A percentile compares a stretch with the other conserved stretches of the same genome.
Evolutionary conservation across 805 yeast genomes (phyloP).

Genomic region (Saturnispora serradocipensis): DNA sequence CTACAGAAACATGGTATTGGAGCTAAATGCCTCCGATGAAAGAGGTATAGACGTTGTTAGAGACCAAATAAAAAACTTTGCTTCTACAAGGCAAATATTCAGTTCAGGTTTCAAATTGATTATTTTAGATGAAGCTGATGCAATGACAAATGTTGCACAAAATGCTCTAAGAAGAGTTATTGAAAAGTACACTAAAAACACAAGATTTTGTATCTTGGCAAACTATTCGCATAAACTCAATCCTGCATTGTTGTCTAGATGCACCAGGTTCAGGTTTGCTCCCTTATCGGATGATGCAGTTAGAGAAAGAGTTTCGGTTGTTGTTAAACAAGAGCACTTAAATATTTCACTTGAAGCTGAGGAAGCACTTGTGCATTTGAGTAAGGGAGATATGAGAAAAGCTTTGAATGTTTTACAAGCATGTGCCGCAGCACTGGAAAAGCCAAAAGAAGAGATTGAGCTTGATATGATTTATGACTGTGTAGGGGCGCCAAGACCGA

Average conservation of each 20-base stretch:
- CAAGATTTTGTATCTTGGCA: slow-evolving; percentile 93
- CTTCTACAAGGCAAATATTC: slow-evolving; percentile 91
- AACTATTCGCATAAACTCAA: slow-evolving; percentile 92
- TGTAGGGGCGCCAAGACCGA: slow-evolving; percentile 92
- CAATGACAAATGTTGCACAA: slow-evolving; percentile 85
- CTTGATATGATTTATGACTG: slow-evolving; percentile 82
- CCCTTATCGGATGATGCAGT: slow-evolving; percentile 69
- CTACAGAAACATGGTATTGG: slow-evolving; percentile 83
- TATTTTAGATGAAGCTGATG: slow-evolving; percentile 92
- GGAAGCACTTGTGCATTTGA: slow-evolving; percentile 54
- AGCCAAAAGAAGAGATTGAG: slow-evolving; percentile 42
- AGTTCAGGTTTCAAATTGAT: slow-evolving; percentile 77
- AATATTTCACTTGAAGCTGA: slow-evolving; percentile 50
- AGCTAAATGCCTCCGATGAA: slow-evolving; percentile 93
- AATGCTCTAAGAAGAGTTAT: slow-evolving; percentile 76
- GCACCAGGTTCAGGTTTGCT: slow-evolving; percentile 88
- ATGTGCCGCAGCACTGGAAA: slow-evolving; percentile 67
- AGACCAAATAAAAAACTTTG: slow-evolving; percentile 93
- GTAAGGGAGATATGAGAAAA: slow-evolving; percentile 96
- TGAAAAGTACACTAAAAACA: slow-evolving; percentile 87
- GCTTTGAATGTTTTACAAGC: slow-evolving; percentile 93
- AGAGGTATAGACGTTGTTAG: slow-evolving; percentile 98
- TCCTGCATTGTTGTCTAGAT: slow-evolving; percentile 89
- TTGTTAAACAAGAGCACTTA: slow-evolving; percentile 60
- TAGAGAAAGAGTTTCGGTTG: slow-evolving; percentile 55